Conservation (phyloP, 2,329 filamentous ascomycete species). For the Penicillium oxalicum region DNA sequence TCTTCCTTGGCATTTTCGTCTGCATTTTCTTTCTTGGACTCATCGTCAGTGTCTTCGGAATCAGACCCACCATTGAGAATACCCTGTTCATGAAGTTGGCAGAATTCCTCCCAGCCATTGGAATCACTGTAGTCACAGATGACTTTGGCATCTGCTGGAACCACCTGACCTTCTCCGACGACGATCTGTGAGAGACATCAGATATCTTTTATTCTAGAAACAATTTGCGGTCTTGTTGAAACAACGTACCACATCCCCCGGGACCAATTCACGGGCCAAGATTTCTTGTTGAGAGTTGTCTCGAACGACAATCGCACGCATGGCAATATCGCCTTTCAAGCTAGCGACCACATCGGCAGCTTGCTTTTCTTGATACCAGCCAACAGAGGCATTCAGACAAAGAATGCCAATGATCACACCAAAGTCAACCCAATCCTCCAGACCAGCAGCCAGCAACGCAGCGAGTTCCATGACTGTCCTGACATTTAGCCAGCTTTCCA, state of each 20-base stretch:
- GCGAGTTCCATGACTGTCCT: conserved; percentile 63
- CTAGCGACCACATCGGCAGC: conserved; percentile 70
- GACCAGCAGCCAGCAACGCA: conserved; percentile 65
- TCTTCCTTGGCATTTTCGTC: conserved; percentile 3
- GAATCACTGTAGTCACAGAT: conserved; percentile 66
- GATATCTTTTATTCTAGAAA: conserved; percentile 3
- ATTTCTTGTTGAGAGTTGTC: conserved; percentile 62
- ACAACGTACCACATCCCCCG: conserved; percentile 64
- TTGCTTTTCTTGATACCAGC: conserved; percentile 78
- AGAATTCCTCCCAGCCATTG: conserved; percentile 62
- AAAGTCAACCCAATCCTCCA: conserved; percentile 70
- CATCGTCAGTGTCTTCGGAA: conserved; percentile 50
- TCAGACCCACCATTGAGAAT: conserved; percentile 47
- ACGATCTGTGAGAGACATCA: conserved; percentile 47
- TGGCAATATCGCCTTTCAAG: conserved; percentile 72
- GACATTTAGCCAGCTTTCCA: conserved; percentile 9
- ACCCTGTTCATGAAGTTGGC: conserved; percentile 58
- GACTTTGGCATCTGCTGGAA: conserved; percentile 63
- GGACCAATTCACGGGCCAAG: conserved; percentile 65
- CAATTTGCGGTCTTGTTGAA: neutral
- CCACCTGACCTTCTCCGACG: conserved; percentile 64
- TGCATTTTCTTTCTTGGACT: conserved; percentile 52
- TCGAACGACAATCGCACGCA: conserved; percentile 63
- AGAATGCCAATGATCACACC: conserved; percentile 74
- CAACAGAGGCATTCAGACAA: conserved; percentile 66